Base-by-base conservation (phyloP, 2,329 filamentous ascomycete species). In the Aspergillus sojae region DNA sequence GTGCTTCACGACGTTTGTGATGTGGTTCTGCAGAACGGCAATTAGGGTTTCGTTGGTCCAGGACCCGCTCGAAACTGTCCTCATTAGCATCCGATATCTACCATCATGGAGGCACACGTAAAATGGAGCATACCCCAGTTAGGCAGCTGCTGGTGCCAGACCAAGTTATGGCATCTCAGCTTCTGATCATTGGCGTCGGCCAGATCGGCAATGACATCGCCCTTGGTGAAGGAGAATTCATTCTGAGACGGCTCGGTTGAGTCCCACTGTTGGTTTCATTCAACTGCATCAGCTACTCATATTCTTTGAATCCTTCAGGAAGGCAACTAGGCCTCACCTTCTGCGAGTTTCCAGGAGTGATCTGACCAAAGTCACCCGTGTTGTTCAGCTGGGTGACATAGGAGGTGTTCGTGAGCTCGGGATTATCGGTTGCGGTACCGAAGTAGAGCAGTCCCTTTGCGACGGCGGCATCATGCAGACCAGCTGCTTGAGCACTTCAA, bases 271-370 rank as follows among this genome's bases (percentile, higher is more conserved):
- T n/a, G 36, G 59, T 58, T 36, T 28, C 19, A 36, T 34, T 36
- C 32, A 9, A 30, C 14, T n/a, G 11, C 4, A 26, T 61, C n/a
- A 58, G 53, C 21, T 2, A 23, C 26, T 26, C 6, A 34, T 45
- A 19, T 32, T n/a, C 12, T n/a, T 3, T 19, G 4, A 12, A 30
- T 19, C 6, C 1, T 36, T 14, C 28, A 5, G 10, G 4, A 43
- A 16, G 14, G 14, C 2, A 1, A 12, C 43, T 19, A 19, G 21
- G 28, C 26, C 69, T 45, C 60, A 77, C 77, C 72, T 87, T 86
- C 74, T 88, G 85, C 3, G 83, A 82, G 72, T 91, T 91, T 56
- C 84, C 86, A 0, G 88, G 87, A 0, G 88, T 89, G 30, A 89
- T 81, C 73, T 88, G 84, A 36, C 88, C 89, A 69, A 90, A 91